Conservation (phyloP, 495 filamentous ascomycete species). For the Chlorociboria aeruginascens region DNA sequence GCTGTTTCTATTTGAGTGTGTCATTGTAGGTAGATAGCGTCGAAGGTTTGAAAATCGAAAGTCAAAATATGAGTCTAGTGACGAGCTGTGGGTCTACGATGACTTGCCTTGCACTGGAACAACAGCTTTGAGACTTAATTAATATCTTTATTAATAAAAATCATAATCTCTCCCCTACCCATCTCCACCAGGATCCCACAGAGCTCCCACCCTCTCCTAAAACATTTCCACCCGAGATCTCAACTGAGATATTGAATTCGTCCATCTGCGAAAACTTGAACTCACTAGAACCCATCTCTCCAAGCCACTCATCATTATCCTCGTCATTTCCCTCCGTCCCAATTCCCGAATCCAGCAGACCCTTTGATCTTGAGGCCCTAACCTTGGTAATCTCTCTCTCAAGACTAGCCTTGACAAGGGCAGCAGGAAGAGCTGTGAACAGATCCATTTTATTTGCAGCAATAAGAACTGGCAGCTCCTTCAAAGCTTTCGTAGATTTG, state of each 20-base stretch:
- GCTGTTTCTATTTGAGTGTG: no score
- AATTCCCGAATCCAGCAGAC: slow-evolving; percentile 64
- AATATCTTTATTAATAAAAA: background rate
- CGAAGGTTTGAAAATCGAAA: no score
- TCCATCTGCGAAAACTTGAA: slow-evolving; percentile 76
- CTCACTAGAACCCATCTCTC: slow-evolving; percentile 58
- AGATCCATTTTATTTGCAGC: slow-evolving; percentile 93
- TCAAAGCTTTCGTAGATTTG: slow-evolving; percentile 42
- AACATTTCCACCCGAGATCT: slow-evolving; percentile 69
- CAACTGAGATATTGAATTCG: slow-evolving; percentile 68
- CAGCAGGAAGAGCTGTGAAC: slow-evolving; percentile 81
- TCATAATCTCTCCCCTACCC: slow-evolving; percentile 45
- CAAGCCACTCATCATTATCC: slow-evolving; percentile 70
- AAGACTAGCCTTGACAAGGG: slow-evolving; percentile 59
- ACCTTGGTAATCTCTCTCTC: slow-evolving; percentile 77
- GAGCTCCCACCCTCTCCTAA: slow-evolving; percentile 54
- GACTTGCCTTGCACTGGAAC: background rate
- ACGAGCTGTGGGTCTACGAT: no score
- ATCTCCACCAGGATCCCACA: slow-evolving; percentile 75
- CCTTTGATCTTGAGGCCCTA: slow-evolving; percentile 64
- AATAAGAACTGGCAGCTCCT: slow-evolving; percentile 61
- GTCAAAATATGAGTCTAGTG: no score
- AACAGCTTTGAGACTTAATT: no score
- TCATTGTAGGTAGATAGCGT: no score
- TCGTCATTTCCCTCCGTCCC: slow-evolving; percentile 37